Percentiles rank a stretch among this genome's conserved stretches.
Conservation (phyloP, 2,329 filamentous ascomycete species). For the Botrytis pseudocinerea region DNA sequence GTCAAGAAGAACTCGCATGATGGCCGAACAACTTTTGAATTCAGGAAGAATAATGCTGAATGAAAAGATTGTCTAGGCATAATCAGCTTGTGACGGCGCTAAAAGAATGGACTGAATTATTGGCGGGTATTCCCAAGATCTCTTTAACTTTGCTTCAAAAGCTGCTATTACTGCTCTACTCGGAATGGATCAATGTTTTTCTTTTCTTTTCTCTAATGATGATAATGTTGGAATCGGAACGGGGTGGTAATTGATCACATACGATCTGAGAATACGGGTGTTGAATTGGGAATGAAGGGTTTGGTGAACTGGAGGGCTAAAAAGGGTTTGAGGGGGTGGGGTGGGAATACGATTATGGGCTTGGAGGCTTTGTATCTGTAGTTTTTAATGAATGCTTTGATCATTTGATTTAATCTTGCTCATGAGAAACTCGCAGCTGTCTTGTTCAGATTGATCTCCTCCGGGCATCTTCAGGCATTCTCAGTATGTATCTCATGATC, state of each 20-base stretch:
- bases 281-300: neutral
- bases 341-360: neutral
- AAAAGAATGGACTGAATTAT: constrained; percentile 17
- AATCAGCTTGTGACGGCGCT: constrained; percentile 19
- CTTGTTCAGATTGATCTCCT: neutral
- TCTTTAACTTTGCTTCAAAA: constrained; percentile 27
- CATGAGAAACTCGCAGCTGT: neutral
- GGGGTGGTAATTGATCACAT: constrained; percentile 24
- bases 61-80: neutral
- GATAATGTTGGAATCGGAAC: constrained; percentile 15
- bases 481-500: constrained; percentile 3
- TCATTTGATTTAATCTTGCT: neutral
- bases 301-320: neutral
- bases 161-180: constrained; percentile 4
- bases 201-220: neutral
- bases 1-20: constrained; percentile 48
- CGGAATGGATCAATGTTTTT: neutral
- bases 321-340: neutral
- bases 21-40: constrained; percentile 11
- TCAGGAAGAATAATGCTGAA: neutral
- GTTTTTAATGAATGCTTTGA: constrained; percentile 11
- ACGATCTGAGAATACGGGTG: constrained; percentile 9
- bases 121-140: constrained; percentile 36
- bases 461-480: neutral
- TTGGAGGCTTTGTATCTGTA: neutral